A percentile compares a stretch with the other conserved stretches of the same genome.
phyloP scores from a whole-genome alignment of 306 rosid genomes.

The Quercus agrifolia region DNA sequence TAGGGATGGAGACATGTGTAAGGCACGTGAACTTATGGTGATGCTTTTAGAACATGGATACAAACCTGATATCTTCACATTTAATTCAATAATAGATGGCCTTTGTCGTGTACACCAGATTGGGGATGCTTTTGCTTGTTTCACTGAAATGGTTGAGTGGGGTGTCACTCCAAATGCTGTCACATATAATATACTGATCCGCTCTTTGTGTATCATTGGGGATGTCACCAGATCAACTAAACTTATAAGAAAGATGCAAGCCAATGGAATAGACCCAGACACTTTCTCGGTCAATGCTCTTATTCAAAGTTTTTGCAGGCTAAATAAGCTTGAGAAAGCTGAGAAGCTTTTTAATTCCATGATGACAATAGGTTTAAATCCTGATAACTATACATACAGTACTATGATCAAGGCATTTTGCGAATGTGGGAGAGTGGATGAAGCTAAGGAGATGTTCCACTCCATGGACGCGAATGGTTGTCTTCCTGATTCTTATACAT shows the following conservation, averaged over 20 bases:
- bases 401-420: slow-evolving; percentile 61
- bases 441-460: slow-evolving; percentile 67
- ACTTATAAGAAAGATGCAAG: slow-evolving; percentile 63
- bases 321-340: slow-evolving; percentile 62
- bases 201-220: slow-evolving; percentile 56
- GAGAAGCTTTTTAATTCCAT: slow-evolving; percentile 52
- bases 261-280: slow-evolving; percentile 67
- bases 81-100: slow-evolving; percentile 72
- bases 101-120: slow-evolving; percentile 55
- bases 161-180: slow-evolving; percentile 60
- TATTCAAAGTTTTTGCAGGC: slow-evolving; percentile 55
- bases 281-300: slow-evolving; percentile 61
- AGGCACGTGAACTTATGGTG: slow-evolving; percentile 56
- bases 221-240: slow-evolving; percentile 49
- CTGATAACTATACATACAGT: slow-evolving; percentile 58
- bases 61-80: slow-evolving; percentile 75
- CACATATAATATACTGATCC: slow-evolving; percentile 70
- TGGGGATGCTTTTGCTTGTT: slow-evolving; percentile 69
- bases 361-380: slow-evolving; percentile 56
- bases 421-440: slow-evolving; percentile 49
- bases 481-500: slow-evolving; percentile 55
- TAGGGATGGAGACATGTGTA: slow-evolving; percentile 47
- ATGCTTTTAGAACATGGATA: slow-evolving; percentile 57
- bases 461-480: slow-evolving; percentile 62
- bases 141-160: slow-evolving; percentile 81